phyloP scores from a whole-genome alignment of 2,329 filamentous ascomycete species.

The Davidsoniella eucalypti region DNA sequence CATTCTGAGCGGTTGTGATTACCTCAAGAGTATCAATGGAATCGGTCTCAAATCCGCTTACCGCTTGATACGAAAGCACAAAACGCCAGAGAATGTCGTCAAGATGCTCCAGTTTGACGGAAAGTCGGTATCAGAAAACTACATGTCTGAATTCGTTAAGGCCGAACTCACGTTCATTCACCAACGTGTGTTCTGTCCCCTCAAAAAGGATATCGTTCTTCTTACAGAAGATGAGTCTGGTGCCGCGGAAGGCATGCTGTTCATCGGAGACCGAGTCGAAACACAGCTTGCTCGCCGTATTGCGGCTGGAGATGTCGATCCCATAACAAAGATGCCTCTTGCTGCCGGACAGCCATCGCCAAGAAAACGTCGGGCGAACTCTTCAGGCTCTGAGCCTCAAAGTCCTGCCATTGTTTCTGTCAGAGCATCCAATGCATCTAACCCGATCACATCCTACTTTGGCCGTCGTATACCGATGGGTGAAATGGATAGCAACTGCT shows the following conservation, averaged over 20 bases:
- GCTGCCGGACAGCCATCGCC: constrained; percentile 26
- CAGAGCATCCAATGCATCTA: constrained; percentile 19
- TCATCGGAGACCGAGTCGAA: constrained; percentile 61
- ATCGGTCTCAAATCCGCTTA: constrained; percentile 91
- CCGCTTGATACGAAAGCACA: constrained; percentile 76
- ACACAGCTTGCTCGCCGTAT: constrained; percentile 54
- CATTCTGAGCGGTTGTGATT: constrained; percentile 92
- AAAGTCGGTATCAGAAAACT: constrained; percentile 68
- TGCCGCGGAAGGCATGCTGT: constrained; percentile 55
- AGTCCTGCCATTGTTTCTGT: constrained; percentile 9
- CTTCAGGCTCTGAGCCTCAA: constrained; percentile 11
- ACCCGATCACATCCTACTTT: constrained; percentile 38
- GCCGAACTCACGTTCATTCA: constrained; percentile 88
- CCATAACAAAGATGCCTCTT: constrained; percentile 64
- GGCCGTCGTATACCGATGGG: constrained; percentile 37
- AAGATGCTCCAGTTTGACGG: constrained; percentile 78
- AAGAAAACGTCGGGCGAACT: constrained; percentile 6
- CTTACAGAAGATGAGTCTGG: constrained; percentile 50
- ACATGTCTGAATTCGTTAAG: constrained; percentile 64
- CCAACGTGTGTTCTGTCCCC: constrained; percentile 84
- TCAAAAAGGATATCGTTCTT: constrained; percentile 52
- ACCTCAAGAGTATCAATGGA: constrained; percentile 68
- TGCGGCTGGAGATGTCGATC: constrained; percentile 68
- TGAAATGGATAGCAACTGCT: constrained; percentile 48
- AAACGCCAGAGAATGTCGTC: constrained; percentile 67